Conservation (phyloP, 768 basidiomycete species). For the Mycena sanguinolenta region DNA sequence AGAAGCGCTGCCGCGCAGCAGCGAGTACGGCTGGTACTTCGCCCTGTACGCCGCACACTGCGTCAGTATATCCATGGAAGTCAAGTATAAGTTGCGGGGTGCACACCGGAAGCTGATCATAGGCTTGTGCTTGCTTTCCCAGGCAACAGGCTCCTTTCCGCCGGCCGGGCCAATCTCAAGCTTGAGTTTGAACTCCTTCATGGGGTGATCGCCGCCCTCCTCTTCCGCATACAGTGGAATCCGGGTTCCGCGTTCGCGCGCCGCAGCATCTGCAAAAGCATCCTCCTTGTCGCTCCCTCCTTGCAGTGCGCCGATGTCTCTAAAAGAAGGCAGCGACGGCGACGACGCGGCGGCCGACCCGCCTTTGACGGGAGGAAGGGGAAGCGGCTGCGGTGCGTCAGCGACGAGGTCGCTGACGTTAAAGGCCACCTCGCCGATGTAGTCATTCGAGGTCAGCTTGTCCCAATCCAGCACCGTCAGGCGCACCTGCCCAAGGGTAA, state of each 20-base stretch:
- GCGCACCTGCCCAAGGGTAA: conserved; percentile 65
- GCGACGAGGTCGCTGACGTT: conserved; percentile 79
- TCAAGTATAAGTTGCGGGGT: neutral
- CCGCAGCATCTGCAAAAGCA: conserved; percentile 48
- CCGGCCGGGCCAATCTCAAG: conserved; percentile 53
- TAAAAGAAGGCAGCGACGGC: conserved; percentile 16
- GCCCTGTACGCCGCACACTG: conserved; percentile 63
- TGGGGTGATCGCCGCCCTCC: conserved; percentile 69
- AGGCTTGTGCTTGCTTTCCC: conserved; percentile 83
- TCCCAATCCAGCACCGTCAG: conserved; percentile 97
- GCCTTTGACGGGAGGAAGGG: conserved; percentile 2
- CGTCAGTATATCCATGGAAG: neutral
- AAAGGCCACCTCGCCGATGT: conserved; percentile 84
- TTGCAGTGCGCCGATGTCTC: neutral
- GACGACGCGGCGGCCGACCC: conserved; percentile 4
- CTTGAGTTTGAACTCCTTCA: conserved; percentile 81
- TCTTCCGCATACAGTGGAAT: conserved; percentile 62
- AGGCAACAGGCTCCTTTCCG: conserved; percentile 69
- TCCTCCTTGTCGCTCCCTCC: conserved; percentile 6
- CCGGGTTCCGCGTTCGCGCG: conserved; percentile 56
- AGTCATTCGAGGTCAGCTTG: conserved; percentile 90
- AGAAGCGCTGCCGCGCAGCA: conserved; percentile 92
- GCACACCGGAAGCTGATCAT: conserved; percentile 74
- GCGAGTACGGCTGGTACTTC: conserved; percentile 95
- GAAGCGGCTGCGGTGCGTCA: conserved; percentile 71